A percentile compares a stretch with the other conserved stretches of the same genome.
phyloP scores from a whole-genome alignment of 441 rosid genomes.

The Erodium chrysanthum region DNA sequence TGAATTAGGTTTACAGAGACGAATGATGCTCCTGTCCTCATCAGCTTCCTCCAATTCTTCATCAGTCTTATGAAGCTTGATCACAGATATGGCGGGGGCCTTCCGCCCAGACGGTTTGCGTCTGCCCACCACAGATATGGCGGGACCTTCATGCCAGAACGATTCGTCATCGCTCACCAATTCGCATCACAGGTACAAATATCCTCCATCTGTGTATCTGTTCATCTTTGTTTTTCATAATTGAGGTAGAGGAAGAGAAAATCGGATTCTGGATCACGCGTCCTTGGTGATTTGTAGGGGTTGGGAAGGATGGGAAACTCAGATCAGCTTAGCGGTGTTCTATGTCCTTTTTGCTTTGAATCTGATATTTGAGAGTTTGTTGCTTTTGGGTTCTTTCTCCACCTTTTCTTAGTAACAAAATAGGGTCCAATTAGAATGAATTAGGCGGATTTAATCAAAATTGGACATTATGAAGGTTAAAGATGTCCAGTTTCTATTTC shows the following conservation, averaged over 20 bases:
- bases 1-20: not conserved
- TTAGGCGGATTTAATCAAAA: not conserved
- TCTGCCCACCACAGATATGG: not conserved
- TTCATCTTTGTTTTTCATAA: not conserved
- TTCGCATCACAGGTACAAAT: slow-evolving; percentile 4
- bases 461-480: not conserved
- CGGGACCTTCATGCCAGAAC: not conserved
- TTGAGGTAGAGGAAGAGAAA: not conserved
- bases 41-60: not conserved
- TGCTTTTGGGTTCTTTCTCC: not conserved
- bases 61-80: not conserved
- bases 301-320: not conserved
- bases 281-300: not conserved
- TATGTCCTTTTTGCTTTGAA: not conserved
- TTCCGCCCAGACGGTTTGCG: no score
- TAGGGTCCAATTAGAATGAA: not conserved
- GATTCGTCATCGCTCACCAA: not conserved
- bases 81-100: not conserved
- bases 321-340: not conserved
- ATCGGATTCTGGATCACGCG: not conserved
- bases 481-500: not conserved
- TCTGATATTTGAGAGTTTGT: not conserved
- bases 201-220: not conserved
- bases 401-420: not conserved
- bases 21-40: not conserved